Base-by-base conservation (phyloP, 352 stramenopile genomes). In the Phytophthora cryptogea region DNA sequence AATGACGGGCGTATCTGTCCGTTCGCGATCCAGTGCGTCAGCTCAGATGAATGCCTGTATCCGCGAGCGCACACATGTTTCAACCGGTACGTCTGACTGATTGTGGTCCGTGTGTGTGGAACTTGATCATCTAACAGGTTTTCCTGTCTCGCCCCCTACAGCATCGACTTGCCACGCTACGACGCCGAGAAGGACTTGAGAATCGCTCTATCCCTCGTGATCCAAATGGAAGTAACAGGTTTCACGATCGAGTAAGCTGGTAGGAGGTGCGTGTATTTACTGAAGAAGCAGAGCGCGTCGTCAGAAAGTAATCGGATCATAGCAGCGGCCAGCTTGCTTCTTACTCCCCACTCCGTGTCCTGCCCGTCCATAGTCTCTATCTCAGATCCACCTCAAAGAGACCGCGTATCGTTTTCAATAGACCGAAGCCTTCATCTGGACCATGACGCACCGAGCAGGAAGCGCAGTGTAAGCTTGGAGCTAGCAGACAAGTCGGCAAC, bases 11-110 rank as follows among this genome's bases (percentile, higher is more conserved):
- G 86, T 42, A 95, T 95, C 58, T 94, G 83, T 61, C 84, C 76
- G 27, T 96, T 93, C 66, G 82, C 85, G 33, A 92, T 94, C 61
- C 81, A 95, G 69, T 91, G 80, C 49, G 83, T 95, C n/a, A 76
- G 23, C 58, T 82, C 82, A 43, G 74, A 91, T 16, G 86, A 94
- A 55, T 90, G 83, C 60, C 58, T 93, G 31, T 94, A 95, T 59
- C 86, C 86, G 35, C 76, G 86, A 42, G 86, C 86, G 0, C 86
- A 95, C 60, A 95, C 86, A 14, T 95, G 86, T 50, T 95, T 95
- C 66, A 95, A 95, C 41, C 78, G 86, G 84, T 94, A 70, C 54
- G 75, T 68, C 50, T 57, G 10, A 14, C 1, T 54, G 4, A 30
- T 55, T 43, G 16, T 42, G 36, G 11, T 23, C 20, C 26, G 14